Conservation (phyloP, 768 basidiomycete genomes). For the Coprinopsis cinerea region DNA sequence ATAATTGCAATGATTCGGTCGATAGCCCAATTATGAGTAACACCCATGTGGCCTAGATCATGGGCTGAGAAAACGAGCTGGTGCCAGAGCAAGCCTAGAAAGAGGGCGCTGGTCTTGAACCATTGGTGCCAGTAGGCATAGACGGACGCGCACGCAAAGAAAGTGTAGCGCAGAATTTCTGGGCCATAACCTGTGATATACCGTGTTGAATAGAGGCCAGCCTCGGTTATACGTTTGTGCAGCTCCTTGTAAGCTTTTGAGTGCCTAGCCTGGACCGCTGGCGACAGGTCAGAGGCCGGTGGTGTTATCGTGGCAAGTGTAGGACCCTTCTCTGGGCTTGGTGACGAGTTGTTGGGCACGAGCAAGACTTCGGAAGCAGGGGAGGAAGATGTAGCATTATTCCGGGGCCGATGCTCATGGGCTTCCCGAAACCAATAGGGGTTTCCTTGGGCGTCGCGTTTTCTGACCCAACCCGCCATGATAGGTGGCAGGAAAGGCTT, state of each 20-base stretch:
- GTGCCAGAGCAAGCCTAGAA: constrained; percentile 90
- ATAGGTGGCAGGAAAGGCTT: constrained; percentile 80
- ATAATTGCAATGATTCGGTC: constrained; percentile 78
- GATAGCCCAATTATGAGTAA: constrained; percentile 78
- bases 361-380: constrained; percentile 57
- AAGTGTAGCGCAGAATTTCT: constrained; percentile 72
- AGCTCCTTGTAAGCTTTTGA: constrained; percentile 77
- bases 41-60: constrained; percentile 92
- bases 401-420: constrained; percentile 28
- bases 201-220: constrained; percentile 81
- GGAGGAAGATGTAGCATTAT: constrained; percentile 21
- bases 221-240: constrained; percentile 64
- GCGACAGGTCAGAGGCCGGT: constrained; percentile 48
- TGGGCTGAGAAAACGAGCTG: constrained; percentile 90
- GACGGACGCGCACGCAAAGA: constrained; percentile 55
- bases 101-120: constrained; percentile 70
- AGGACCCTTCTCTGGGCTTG: constrained; percentile 20
- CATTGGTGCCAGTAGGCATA: constrained; percentile 58
- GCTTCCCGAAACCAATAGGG: constrained; percentile 66
- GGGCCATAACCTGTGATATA: constrained; percentile 87
- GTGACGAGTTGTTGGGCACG: constrained; percentile 34
- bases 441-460: constrained; percentile 26
- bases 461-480: constrained; percentile 76
- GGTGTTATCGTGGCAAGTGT: constrained; percentile 47
- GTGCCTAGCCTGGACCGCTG: constrained; percentile 55